These are phyloP conservation scores for Eremochloa ophiuroides DNA, from an alignment of 176 grass and related monocot genomes.

Conservation along the genomic window DNA sequence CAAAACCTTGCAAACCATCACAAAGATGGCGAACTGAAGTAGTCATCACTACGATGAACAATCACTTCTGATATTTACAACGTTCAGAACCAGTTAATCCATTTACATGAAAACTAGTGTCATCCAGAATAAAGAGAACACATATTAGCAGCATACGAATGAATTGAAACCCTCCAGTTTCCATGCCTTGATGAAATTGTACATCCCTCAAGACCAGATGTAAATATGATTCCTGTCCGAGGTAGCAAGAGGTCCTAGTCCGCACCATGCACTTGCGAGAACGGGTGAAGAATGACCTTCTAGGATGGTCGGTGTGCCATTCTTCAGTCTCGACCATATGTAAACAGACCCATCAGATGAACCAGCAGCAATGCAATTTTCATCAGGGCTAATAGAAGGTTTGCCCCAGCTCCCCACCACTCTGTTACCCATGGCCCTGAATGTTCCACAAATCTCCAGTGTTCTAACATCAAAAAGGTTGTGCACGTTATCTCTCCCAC, in stretches of 20 bases:
- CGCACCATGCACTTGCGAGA: slow-evolving; percentile 66
- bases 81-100: not conserved
- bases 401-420: slow-evolving; percentile 60
- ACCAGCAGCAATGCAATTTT: slow-evolving; percentile 67
- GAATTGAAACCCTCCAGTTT: not conserved
- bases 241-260: slow-evolving; percentile 46
- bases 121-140: not conserved
- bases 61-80: slow-evolving; percentile 35
- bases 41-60: not conserved
- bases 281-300: slow-evolving; percentile 67
- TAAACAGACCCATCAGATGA: slow-evolving; percentile 78
- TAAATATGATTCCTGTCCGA: slow-evolving; percentile 87
- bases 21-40: slow-evolving; percentile 2
- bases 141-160: slow-evolving; percentile 15
- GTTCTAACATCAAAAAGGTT: slow-evolving; percentile 92
- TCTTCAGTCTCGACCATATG: slow-evolving; percentile 68
- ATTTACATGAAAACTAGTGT: slow-evolving; percentile 28
- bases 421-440: slow-evolving; percentile 54
- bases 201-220: slow-evolving; percentile 70
- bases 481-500: slow-evolving; percentile 79
- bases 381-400: slow-evolving; percentile 84
- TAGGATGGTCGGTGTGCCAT: slow-evolving; percentile 49
- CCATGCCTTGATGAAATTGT: too few species aligned
- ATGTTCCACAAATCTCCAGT: slow-evolving; percentile 78
- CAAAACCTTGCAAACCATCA: not conserved